Evolutionary conservation across 225 moss, liverwort and hornwort species (phyloP), one percentile per base, ranked within the genome.

Genomic region (Ulota crispa): DNA sequence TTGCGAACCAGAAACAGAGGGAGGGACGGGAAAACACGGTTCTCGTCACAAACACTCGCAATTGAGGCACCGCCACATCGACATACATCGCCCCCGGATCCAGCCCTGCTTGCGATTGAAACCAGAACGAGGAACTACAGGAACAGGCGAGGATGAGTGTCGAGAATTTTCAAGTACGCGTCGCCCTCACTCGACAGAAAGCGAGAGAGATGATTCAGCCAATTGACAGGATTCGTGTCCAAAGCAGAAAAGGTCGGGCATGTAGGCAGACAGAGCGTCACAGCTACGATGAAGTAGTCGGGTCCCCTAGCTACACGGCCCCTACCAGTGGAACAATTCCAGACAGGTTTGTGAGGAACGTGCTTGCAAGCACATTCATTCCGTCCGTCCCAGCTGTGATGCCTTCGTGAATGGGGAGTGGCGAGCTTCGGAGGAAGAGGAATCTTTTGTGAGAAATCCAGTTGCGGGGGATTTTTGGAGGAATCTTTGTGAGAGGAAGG

Each of bases 281-380:
- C 16, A 50, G 50, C 50, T 50, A 50, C 18, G 47, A 50, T 18
- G 18, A 2, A 50, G 50, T 16, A 50, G 6, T 50, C 50, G 50
- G 50, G 18, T 5, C 50, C 77, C 60, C n/a, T n/a, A n/a, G n/a
- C n/a, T 65, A 77, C 65, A 52, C 64, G 64, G 3, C 64, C 77
- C 77, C 77, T 77, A 77, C 16, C 9, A 8, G 57, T 3, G 64
- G 76, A 76, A 63, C 65, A 77, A 77, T 65, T 67, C 78, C 78
- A 66, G 78, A 65, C 39, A 39, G 9, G 9, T 1, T 23, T n/a
- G 47, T 23, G 64, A 43, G 26, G 32, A n/a, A 47, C 76, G 64
- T 47, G 47, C n/a, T 75, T 47, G 77, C 65, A 34, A 50, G 34
- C 64, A 64, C 65, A 77, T 77, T 65, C n/a, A n/a, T n/a, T n/a